These are phyloP conservation scores for Neocucurbitaria cava DNA, from an alignment of 2,329 filamentous ascomycete species.

Conservation along the genomic window DNA sequence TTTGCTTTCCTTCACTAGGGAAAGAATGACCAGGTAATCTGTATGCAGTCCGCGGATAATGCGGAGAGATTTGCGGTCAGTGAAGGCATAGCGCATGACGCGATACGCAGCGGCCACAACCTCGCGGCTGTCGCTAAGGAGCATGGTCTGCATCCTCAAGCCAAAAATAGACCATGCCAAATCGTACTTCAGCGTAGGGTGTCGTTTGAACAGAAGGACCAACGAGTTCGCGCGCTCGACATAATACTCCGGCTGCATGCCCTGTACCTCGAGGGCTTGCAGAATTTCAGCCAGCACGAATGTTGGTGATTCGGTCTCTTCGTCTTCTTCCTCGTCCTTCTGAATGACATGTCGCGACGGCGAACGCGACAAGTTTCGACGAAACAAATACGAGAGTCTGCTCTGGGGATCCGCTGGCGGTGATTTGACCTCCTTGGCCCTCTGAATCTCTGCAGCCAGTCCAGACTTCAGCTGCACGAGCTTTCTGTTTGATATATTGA, in stretches of 20 bases:
- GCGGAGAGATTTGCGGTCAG: slow-evolving; percentile 85
- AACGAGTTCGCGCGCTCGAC: slow-evolving; percentile 90
- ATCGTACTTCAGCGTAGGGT: slow-evolving; percentile 95
- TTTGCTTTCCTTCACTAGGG: slow-evolving; percentile 93
- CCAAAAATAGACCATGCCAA: slow-evolving; percentile 96
- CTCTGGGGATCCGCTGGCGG: slow-evolving; percentile 56
- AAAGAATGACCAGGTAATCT: slow-evolving; percentile 89
- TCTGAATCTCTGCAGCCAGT: slow-evolving; percentile 66
- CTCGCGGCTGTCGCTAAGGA: slow-evolving; percentile 93
- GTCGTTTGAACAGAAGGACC: slow-evolving; percentile 93
- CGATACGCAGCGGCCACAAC: slow-evolving; percentile 94
- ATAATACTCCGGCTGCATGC: slow-evolving; percentile 92
- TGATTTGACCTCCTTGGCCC: slow-evolving; percentile 61
- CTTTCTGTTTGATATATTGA: slow-evolving; percentile 84
- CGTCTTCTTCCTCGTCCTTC: slow-evolving; percentile 70
- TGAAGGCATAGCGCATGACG: slow-evolving; percentile 92
- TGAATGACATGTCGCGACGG: slow-evolving; percentile 54
- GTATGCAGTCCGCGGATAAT: slow-evolving; percentile 89
- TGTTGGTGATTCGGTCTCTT: slow-evolving; percentile 82
- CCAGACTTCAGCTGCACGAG: slow-evolving; percentile 65
- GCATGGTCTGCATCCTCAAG: slow-evolving; percentile 90
- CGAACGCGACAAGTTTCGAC: slow-evolving; percentile 61
- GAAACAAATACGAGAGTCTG: slow-evolving; percentile 65
- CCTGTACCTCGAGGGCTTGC: slow-evolving; percentile 85
- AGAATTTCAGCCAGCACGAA: slow-evolving; percentile 89